These are phyloP conservation scores for Biancaea sappan DNA, from an alignment of 306 rosid species.

Conservation along the genomic window DNA sequence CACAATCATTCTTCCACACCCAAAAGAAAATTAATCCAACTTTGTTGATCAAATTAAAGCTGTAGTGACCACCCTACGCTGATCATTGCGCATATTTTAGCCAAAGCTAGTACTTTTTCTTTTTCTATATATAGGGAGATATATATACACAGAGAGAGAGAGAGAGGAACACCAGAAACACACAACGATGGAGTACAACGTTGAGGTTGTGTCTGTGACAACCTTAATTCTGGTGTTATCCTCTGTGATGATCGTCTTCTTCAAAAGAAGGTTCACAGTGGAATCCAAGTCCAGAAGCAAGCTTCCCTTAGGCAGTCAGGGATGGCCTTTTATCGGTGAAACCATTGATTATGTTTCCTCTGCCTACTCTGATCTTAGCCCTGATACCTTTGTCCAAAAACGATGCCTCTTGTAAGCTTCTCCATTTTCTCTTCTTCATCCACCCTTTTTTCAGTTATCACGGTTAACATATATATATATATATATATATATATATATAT, in stretches of 20 bases:
- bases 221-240: background rate
- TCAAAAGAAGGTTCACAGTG: background rate
- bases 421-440: too few relatives aligned
- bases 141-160: background rate
- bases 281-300: background rate
- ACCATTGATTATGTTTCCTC: background rate
- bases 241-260: background rate
- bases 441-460: too few relatives aligned
- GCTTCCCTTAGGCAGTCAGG: background rate
- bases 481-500: too few relatives aligned
- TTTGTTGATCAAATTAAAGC: constrained; percentile 18
- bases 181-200: background rate
- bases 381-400: background rate
- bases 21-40: too few relatives aligned
- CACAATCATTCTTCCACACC: constrained; percentile 2
- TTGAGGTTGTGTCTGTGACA: background rate
- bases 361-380: background rate
- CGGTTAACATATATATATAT: background rate
- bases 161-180: background rate
- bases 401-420: constrained; percentile 4
- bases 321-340: constrained; percentile 21
- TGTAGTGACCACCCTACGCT: constrained; percentile 7
- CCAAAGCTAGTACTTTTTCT: background rate
- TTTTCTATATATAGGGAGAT: background rate
- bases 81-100: background rate